These are phyloP conservation scores for Suhomyces emberorum DNA, from an alignment of 805 yeast species.

Conservation along the genomic window DNA sequence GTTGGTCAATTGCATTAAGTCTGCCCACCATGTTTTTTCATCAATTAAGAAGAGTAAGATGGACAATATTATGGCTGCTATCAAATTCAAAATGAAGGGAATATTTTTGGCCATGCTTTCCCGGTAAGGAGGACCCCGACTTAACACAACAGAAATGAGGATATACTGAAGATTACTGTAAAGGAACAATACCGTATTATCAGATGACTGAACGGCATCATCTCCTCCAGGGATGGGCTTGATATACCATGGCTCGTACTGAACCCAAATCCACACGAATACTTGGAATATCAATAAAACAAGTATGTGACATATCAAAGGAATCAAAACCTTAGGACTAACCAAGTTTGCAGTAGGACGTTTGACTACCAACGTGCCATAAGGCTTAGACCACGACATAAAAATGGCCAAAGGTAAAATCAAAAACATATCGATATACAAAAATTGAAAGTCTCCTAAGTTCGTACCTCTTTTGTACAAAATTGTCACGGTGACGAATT, in stretches of 20 bases:
- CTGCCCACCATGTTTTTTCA: conserved; percentile 54
- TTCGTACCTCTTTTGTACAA: conserved; percentile 87
- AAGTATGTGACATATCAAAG: conserved; percentile 74
- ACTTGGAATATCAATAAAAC: conserved; percentile 65
- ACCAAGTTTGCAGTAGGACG: conserved; percentile 94
- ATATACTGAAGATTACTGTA: conserved; percentile 88
- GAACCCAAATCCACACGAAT: conserved; percentile 59
- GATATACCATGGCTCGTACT: conserved; percentile 67
- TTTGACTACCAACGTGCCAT: conserved; percentile 53
- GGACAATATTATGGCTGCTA: conserved; percentile 49
- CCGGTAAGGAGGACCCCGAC: conserved; percentile 92
- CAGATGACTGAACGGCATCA: conserved; percentile 78
- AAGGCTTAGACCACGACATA: conserved; percentile 97
- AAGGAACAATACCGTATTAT: conserved; percentile 81
- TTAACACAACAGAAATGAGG: conserved; percentile 73
- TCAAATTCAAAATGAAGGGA: conserved; percentile 69
- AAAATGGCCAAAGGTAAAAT: conserved; percentile 93
- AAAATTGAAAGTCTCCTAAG: conserved; percentile 93
- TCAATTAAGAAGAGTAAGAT: conserved; percentile 51
- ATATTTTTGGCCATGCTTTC: conserved; percentile 62
- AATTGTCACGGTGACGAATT: conserved; percentile 82
- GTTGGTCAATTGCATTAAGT: conserved; percentile 71
- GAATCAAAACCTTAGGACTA: conserved; percentile 80
- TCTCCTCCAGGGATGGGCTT: conserved; percentile 73
- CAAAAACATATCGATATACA: conserved; percentile 86